Base-by-base conservation (phyloP, 2,329 filamentous ascomycete genomes). In the Alternaria triticina region DNA sequence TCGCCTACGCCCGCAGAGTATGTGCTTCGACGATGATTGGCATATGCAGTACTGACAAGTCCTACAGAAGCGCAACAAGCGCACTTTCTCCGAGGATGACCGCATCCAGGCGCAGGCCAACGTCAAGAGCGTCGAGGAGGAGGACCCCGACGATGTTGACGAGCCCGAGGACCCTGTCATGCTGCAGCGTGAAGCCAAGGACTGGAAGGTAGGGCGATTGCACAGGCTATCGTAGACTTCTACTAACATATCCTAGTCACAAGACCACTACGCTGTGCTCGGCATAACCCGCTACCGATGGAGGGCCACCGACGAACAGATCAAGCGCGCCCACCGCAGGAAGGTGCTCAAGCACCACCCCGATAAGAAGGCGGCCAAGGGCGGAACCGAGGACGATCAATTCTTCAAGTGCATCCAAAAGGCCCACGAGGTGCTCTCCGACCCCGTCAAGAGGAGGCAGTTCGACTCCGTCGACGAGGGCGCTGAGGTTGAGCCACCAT, bases 361-460 rank as follows among this genome's bases (percentile, higher is more conserved):
- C 66, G 96, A 99, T 82, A 99, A 99, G 90, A 97, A 96, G 86
- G 96, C 96, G 15, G 96, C 96, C 27, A 88, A 90, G 51, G 96
- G 96, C 66, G 88, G 89, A 75, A 88, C 89, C 72, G 94, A 98
- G 76, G 95, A 97, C 82, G 96, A 99, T 82, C 93, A 92, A 81
- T 99, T 99, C 87, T 99, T 99, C 91, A 99, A 99, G 88, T 99
- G 96, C 83, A 99, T 99, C 82, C 96, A 99, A 82, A 97, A 97
- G 83, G 96, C 96, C 61, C 95, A 91, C 74, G 96, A 99, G 77
- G 88, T 98, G 56, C 91, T 99, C 17, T 88, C 93, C 59, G 96
- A 99, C 84, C 96, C 96, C 55, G 86, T 90, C 80, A 96, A 93
- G 85, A 92, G 96, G 66, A 90, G 94, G 62, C 96, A 99, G 83